phyloP scores from a whole-genome alignment of 2,329 filamentous ascomycete species.

The Aspergillus uvarum region DNA sequence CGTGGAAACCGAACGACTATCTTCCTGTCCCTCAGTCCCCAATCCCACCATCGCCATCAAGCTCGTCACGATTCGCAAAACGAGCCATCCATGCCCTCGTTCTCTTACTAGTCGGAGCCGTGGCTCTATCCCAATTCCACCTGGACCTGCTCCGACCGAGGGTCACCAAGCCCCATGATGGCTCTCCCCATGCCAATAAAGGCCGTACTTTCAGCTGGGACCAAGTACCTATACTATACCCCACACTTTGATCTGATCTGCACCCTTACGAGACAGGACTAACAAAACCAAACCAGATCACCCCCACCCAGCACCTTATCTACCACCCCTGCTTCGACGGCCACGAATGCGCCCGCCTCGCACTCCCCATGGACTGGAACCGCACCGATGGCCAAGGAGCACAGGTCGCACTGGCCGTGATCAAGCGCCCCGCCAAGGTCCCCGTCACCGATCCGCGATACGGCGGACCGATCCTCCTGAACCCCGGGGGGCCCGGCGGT shows the following conservation, averaged over 20 bases:
- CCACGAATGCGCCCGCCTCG: slow-evolving; percentile 4
- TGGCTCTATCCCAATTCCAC: background rate
- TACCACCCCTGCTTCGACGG: slow-evolving; percentile 4
- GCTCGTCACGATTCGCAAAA: background rate
- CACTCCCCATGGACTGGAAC: slow-evolving; percentile 10
- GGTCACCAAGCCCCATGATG: background rate
- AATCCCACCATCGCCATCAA: background rate
- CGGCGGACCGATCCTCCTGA: background rate
- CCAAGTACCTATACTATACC: background rate
- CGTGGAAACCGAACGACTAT: background rate
- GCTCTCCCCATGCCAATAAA: background rate
- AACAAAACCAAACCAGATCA: background rate
- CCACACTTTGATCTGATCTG: too few species aligned
- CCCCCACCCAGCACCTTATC: background rate
- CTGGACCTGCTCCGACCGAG: background rate
- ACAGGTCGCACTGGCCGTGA: slow-evolving; percentile 6
- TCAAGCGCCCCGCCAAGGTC: slow-evolving; percentile 6
- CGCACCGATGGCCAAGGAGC: background rate
- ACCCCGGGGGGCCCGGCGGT: slow-evolving; percentile 4
- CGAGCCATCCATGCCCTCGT: background rate
- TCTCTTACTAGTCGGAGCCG: background rate
- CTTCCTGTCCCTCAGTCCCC: background rate
- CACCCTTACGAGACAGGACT: background rate
- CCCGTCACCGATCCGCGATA: slow-evolving; percentile 5
- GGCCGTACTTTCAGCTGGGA: background rate